phyloP scores from a whole-genome alignment of 2,329 filamentous ascomycete genomes.

The Talaromyces piceae region DNA sequence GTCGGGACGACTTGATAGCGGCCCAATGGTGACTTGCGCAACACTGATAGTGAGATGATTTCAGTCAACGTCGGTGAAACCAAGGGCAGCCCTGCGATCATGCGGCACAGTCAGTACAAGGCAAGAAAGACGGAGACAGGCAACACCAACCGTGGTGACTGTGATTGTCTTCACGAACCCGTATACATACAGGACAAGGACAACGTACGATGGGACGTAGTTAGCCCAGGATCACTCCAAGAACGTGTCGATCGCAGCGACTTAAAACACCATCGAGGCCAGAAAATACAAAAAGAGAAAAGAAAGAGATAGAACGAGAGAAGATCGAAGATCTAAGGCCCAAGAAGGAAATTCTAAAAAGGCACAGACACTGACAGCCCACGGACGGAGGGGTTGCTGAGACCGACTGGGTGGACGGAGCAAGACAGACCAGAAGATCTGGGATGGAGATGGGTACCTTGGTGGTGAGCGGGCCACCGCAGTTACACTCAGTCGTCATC shows the following conservation, averaged over 20 bases:
- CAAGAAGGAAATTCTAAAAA: too few relatives aligned
- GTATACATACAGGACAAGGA: neutral
- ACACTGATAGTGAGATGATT: neutral
- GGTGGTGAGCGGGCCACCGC: slow-evolving; percentile 16
- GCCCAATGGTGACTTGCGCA: neutral
- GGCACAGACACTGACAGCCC: neutral
- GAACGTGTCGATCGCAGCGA: slow-evolving; percentile 1
- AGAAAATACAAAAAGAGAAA: too few relatives aligned
- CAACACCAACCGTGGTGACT: neutral
- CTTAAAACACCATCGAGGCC: too few relatives aligned
- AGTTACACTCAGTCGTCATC: slow-evolving; percentile 20
- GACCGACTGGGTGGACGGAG: neutral
- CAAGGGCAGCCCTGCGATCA: neutral
- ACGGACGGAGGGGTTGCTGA: neutral
- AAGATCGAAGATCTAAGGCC: slow-evolving; percentile 15
- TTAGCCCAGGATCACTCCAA: neutral
- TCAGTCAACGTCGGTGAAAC: neutral
- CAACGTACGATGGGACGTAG: too few relatives aligned
- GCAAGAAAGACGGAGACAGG: too few relatives aligned
- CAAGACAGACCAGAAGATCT: slow-evolving; percentile 12
- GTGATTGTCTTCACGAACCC: neutral
- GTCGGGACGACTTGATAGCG: neutral
- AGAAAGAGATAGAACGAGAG: too few relatives aligned
- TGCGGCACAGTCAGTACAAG: neutral
- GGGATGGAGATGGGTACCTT: slow-evolving; percentile 24